phyloP scores from a whole-genome alignment of 164 flowering plant genomes.

The Aristolochia contorta region DNA sequence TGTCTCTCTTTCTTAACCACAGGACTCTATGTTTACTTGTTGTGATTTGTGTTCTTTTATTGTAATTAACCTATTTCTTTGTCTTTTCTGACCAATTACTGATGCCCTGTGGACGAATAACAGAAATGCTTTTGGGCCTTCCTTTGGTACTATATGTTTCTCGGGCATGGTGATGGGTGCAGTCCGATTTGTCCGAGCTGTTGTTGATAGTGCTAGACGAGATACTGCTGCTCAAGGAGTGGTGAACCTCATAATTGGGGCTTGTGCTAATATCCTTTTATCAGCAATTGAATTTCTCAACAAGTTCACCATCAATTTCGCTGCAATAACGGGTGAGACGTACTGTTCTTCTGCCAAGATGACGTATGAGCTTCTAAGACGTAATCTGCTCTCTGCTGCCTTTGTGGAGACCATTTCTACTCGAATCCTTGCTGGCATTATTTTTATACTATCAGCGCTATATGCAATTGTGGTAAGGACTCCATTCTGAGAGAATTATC shows the following conservation, averaged over 20 bases:
- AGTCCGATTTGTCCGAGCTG: slow-evolving; percentile 45
- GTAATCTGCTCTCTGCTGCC: slow-evolving; percentile 58
- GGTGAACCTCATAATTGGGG: slow-evolving; percentile 31
- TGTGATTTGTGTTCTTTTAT: too few relatives aligned
- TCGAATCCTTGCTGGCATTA: slow-evolving; percentile 42
- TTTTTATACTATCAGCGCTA: slow-evolving; percentile 43
- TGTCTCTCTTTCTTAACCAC: too few relatives aligned
- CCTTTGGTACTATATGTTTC: slow-evolving; percentile 51
- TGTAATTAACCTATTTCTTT: neutral
- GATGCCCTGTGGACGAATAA: neutral
- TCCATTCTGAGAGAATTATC: too few relatives aligned
- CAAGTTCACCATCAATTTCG: slow-evolving; percentile 63
- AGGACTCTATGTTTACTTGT: too few relatives aligned
- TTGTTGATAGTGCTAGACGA: slow-evolving; percentile 40
- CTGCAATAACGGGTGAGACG: slow-evolving; percentile 51
- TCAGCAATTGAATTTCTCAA: slow-evolving; percentile 49
- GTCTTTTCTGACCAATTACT: too few relatives aligned
- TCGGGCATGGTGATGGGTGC: slow-evolving; percentile 42
- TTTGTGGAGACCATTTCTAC: slow-evolving; percentile 58
- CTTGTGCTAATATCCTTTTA: slow-evolving; percentile 33
- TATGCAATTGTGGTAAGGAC: slow-evolving; percentile 43
- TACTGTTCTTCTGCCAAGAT: slow-evolving; percentile 50
- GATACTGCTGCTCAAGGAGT: slow-evolving; percentile 32
- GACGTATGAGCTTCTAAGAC: slow-evolving; percentile 55
- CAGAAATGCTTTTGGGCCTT: slow-evolving; percentile 63